Evolutionary conservation across 2,329 filamentous ascomycete species (phyloP).

Genomic region (Trichoderma brevicompactum): DNA sequence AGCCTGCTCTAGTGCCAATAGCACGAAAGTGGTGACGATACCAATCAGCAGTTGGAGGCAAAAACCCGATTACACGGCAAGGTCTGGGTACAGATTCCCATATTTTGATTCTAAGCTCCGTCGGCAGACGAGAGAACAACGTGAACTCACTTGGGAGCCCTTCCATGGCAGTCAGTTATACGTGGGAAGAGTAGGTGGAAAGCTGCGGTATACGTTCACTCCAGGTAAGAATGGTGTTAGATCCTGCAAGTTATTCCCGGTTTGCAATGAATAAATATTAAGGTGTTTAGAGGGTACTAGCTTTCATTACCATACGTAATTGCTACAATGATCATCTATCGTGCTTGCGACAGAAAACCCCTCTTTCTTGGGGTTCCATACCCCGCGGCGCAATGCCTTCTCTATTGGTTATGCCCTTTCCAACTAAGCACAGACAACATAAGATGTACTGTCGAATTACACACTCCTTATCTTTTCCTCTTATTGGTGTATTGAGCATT

Average conservation of each 20-base stretch:
- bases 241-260: not conserved
- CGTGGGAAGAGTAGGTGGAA: too few relatives aligned
- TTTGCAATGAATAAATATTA: not conserved
- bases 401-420: not conserved
- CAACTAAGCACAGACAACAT: not conserved
- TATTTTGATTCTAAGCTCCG: conserved; percentile 16
- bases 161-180: not conserved
- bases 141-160: not conserved
- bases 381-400: not conserved
- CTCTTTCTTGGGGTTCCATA: not conserved
- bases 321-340: too few relatives aligned
- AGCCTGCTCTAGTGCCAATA: conserved; percentile 8
- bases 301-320: too few relatives aligned
- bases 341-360: not conserved
- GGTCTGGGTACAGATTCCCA: conserved; percentile 18
- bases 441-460: not conserved
- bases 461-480: not conserved
- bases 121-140: conserved; percentile 1
- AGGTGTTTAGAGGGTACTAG: too few relatives aligned
- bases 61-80: conserved; percentile 7
- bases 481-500: conserved; percentile 17
- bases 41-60: conserved; percentile 15
- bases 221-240: not conserved
- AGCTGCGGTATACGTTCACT: not conserved
- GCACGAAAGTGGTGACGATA: conserved; percentile 16